Evolutionary conservation across 2,329 filamentous ascomycete genomes (phyloP), one percentile per base, ranked within the genome.

Genomic region (Aureobasidium lini): DNA sequence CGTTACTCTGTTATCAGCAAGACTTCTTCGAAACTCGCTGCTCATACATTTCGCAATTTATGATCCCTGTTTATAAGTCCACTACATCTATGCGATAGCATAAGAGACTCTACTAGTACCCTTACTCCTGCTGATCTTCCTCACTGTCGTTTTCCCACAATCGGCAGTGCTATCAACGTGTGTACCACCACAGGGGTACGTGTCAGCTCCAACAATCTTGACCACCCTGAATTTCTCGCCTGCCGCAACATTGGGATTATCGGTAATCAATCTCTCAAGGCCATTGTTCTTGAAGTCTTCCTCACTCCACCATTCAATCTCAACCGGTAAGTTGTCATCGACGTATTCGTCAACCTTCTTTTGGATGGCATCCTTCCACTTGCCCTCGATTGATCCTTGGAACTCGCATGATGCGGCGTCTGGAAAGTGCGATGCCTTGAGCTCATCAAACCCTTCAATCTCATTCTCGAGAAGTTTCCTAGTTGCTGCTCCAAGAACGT

Each of bases 101-200:
- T 62, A 61, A 6, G 60, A 73, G 54, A 89, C 81, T 64, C 82
- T 79, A 57, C 81, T 86, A 9, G 75, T 77, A 3, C 86, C 86
- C 70, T 87, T 88, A 57, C 76, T 78, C 70, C 85, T 78, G 62
- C 79, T 79, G 58, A 90, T 86, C 74, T 86, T 88, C 75, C 79
- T 85, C 4, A 90, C 84, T 3, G 74, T 81, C 5, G 84, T 83
- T 68, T 80, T 79, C 0, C 85, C 84, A 66, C 81, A 84, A 61
- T 79, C 64, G 60, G 79, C 76, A 18, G 84, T 86, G 16, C 73
- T 79, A 32, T 80, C 75, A 3, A 90, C 86, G 75, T 90, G 88
- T 29, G 87, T 90, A 0, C 87, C 87, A 7, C 87, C 88, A 70
- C 88, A 90, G 1, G 87, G 86, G 74, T 90, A 90, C 29, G 80